Evolutionary conservation across 2,329 filamentous ascomycete species (phyloP).

Genomic region (Hymenoscyphus scutula): DNA sequence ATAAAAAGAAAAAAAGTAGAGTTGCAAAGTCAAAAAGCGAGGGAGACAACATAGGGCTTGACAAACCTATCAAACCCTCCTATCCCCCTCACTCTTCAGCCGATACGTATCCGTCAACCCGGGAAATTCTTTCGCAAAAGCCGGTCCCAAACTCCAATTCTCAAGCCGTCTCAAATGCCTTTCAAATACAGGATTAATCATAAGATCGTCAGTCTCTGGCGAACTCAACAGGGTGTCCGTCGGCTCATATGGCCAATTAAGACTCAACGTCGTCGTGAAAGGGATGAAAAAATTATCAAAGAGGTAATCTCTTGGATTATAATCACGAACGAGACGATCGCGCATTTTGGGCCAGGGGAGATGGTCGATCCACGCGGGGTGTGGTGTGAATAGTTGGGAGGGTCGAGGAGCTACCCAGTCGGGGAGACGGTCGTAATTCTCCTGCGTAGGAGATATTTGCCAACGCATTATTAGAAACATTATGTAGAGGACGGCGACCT

Average conservation of each 20-base stretch:
- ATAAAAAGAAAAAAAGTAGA: not conserved
- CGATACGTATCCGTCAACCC: slow-evolving; percentile 45
- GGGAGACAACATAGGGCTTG: not conserved
- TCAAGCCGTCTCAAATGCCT: slow-evolving; percentile 69
- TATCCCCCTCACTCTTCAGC: slow-evolving; percentile 31
- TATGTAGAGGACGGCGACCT: slow-evolving; percentile 75
- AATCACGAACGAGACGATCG: slow-evolving; percentile 57
- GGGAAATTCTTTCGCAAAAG: slow-evolving; percentile 66
- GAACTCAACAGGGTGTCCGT: slow-evolving; percentile 64
- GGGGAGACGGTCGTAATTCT: slow-evolving; percentile 77
- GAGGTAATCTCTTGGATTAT: slow-evolving; percentile 50
- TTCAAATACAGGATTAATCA: slow-evolving; percentile 86
- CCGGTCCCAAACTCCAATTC: slow-evolving; percentile 78
- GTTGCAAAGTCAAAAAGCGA: not conserved
- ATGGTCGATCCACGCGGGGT: slow-evolving; percentile 82
- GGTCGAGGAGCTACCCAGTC: slow-evolving; percentile 67
- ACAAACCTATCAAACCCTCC: slow-evolving; percentile 14
- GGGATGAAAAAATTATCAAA: slow-evolving; percentile 84
- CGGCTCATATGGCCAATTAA: slow-evolving; percentile 84
- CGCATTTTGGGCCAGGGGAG: slow-evolving; percentile 78
- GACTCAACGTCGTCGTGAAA: slow-evolving; percentile 69
- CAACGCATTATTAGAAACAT: slow-evolving; percentile 89
- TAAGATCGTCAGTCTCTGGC: slow-evolving; percentile 59
- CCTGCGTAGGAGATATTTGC: slow-evolving; percentile 74
- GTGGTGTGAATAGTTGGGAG: slow-evolving; percentile 63